Conservation (phyloP, 169 alveolate species). For the Plasmodium vivax region DNA sequence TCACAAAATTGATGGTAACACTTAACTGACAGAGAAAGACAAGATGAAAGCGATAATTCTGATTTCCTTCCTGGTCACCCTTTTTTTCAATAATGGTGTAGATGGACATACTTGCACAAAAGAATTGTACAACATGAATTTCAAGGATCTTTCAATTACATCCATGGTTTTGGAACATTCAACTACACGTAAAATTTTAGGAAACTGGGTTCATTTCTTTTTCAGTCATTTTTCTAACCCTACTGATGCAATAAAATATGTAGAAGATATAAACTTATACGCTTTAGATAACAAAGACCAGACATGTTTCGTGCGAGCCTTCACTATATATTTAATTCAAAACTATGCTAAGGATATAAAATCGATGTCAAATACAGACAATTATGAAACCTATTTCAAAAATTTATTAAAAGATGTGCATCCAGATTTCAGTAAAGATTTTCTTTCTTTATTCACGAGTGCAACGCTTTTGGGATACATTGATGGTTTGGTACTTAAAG, state of each 20-base stretch:
- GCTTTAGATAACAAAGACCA: constrained; percentile 16
- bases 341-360: constrained; percentile 7
- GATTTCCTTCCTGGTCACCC: neutral
- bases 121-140: neutral
- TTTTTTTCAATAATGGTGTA: constrained; percentile 24
- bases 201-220: constrained; percentile 50
- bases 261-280: neutral
- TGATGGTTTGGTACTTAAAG: neutral
- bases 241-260: constrained; percentile 11
- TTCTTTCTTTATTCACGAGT: neutral
- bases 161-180: constrained; percentile 2
- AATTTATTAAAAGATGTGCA: neutral
- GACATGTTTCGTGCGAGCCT: constrained; percentile 20
- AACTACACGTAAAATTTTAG: neutral
- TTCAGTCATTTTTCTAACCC: constrained; percentile 19
- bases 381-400: neutral
- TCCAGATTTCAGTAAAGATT: neutral
- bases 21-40: neutral
- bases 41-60: constrained; percentile 34
- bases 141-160: constrained; percentile 11
- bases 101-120: neutral
- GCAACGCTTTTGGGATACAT: neutral
- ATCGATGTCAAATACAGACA: neutral
- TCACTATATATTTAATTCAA: constrained; percentile 39
- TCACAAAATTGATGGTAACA: neutral